Evolutionary conservation across 2,329 filamentous ascomycete species (phyloP), one percentile per base, ranked within the genome.

Genomic region (Claviceps cyperi): DNA sequence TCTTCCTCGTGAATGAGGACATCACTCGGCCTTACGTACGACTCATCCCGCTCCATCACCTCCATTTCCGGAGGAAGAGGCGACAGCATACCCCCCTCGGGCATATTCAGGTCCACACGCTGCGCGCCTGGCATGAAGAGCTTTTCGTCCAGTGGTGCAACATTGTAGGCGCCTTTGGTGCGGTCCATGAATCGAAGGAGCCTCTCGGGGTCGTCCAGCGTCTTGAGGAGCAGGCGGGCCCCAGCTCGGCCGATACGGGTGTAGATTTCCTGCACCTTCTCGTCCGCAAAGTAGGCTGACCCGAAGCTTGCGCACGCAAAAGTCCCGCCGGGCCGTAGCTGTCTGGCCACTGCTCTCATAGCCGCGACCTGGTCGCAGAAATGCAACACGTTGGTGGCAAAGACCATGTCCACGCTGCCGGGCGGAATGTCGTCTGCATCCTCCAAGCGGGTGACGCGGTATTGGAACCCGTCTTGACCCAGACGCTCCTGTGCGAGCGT

Each of bases 271-370:
- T 51, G 49, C 49, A 51, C n/a, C 5, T 13, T 11, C 5, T 14
- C 37, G 24, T 51, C 35, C 2, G n/a, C 14, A 35, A 51, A 51
- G 3, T 28, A 17, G 15, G 49, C 49, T 2, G 44, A 13, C 2
- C 49, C 49, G 8, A 51, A 51, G 4, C 15, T 13, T 4, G 49
- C 43, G 37, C 36, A 40, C 5, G 15, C 55, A 43, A 58, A 57
- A 6, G 56, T 58, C 11, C 56, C 56, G 13, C 53, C 53, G 5
- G 54, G 40, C 19, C 41, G 32, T 22, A 51, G 14, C 36, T 59
- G 57, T 7, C 53, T 40, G 9, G 55, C 43, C 14, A 57, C 47
- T 8, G 52, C 46, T 11, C 44, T 48, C 46, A 59, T 50, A 17
- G 56, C 55, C 5, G 35, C 47, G 6, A 51, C 17, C 19, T 54